These are phyloP conservation scores for Mucor velutinosus DNA, from an alignment of 371 early-diverging fungal genomes.

Conservation along the genomic window DNA sequence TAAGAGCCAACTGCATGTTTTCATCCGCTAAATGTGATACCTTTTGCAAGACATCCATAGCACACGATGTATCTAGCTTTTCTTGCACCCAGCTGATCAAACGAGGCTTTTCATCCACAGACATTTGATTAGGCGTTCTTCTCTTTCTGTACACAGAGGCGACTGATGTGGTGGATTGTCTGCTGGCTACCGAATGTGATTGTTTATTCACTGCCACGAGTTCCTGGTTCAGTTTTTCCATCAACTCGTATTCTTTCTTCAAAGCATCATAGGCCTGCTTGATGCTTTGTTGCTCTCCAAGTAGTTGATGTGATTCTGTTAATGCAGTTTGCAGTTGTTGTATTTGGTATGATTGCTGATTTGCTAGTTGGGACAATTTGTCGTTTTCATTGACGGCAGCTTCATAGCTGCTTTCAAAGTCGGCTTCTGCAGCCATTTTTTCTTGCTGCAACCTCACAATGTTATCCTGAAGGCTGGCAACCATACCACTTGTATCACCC, in stretches of 20 bases:
- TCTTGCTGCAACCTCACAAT: background rate
- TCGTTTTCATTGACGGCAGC: conserved; percentile 11
- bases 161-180: background rate
- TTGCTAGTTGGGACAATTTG: background rate
- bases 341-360: background rate
- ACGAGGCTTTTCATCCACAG: background rate
- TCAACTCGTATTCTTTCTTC: background rate
- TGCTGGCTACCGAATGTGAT: background rate
- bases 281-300: background rate
- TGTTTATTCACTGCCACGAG: background rate
- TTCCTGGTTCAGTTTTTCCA: background rate
- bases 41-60: background rate
- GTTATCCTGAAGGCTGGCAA: conserved; percentile 1
- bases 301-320: background rate
- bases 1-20: background rate
- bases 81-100: background rate
- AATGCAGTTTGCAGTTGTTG: background rate
- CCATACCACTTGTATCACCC: conserved; percentile 7
- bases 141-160: background rate
- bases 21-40: conserved; percentile 6
- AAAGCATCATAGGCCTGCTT: background rate
- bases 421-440: background rate
- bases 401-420: conserved; percentile 15
- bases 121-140: background rate
- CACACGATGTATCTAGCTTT: background rate